These are phyloP conservation scores for Apiospora saccharicola DNA, from an alignment of 2,329 filamentous ascomycete genomes.

Conservation along the genomic window DNA sequence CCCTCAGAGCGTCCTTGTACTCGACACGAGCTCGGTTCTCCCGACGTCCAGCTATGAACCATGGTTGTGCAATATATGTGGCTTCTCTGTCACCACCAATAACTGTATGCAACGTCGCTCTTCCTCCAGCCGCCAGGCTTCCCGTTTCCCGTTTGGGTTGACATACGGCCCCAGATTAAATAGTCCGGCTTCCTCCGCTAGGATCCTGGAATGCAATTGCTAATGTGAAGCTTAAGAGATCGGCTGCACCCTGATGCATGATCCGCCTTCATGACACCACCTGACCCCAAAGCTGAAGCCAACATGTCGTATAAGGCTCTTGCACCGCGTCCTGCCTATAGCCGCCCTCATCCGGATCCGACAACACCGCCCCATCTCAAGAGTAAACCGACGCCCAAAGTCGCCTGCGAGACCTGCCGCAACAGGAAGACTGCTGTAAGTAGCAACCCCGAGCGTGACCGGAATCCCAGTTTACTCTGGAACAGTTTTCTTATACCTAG, in stretches of 20 bases:
- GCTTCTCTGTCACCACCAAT: not conserved
- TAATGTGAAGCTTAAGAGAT: not conserved
- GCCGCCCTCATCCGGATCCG: not conserved
- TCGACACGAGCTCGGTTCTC: not conserved
- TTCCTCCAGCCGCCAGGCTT: not conserved
- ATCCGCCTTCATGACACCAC: not conserved
- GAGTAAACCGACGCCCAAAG: not conserved
- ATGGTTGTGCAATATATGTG: not conserved
- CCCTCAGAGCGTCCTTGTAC: not conserved
- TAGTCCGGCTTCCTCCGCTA: not conserved
- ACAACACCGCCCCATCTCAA: not conserved
- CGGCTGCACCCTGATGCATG: not conserved
- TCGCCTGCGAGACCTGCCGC: not conserved
- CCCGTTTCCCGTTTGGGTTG: not conserved
- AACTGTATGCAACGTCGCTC: not conserved
- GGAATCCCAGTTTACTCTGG: not conserved
- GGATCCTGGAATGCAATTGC: not conserved
- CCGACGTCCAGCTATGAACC: not conserved
- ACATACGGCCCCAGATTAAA: not conserved
- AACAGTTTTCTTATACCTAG: not conserved
- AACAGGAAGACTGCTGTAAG: slow-evolving; percentile 13
- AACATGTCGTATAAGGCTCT: slow-evolving; percentile 12
- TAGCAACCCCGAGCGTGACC: not conserved
- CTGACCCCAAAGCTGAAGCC: not conserved
- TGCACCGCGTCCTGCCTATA: not conserved